Percentiles rank a stretch among this genome's conserved stretches.
Conservation (phyloP, 2,329 filamentous ascomycete species). For the Pseudodiploospora longispora region DNA sequence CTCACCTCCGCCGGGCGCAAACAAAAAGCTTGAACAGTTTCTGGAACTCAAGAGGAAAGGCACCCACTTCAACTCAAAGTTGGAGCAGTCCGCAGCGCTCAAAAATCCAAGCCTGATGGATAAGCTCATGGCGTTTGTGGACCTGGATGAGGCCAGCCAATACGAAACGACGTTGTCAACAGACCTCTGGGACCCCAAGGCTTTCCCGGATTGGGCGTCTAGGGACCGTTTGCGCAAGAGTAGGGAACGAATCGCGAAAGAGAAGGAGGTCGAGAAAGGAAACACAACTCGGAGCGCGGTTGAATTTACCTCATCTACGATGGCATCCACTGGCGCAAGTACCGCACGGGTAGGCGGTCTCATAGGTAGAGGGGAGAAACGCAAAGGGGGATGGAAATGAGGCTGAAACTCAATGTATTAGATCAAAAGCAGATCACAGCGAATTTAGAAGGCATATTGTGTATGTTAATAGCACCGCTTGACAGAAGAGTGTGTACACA, state of each 20-base stretch:
- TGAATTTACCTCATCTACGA: slow-evolving; percentile 40
- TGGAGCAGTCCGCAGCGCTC: slow-evolving; percentile 58
- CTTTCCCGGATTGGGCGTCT: slow-evolving; percentile 48
- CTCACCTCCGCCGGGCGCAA: slow-evolving; percentile 43
- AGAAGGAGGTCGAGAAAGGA: slow-evolving; percentile 35
- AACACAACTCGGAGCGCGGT: slow-evolving; percentile 34
- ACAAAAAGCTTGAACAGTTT: slow-evolving; percentile 65
- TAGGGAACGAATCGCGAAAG: slow-evolving; percentile 37
- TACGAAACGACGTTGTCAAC: slow-evolving; percentile 55
- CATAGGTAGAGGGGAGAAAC: slow-evolving; percentile 22
- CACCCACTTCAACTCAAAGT: slow-evolving; percentile 69
- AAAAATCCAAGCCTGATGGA: slow-evolving; percentile 65
- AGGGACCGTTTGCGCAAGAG: slow-evolving; percentile 40
- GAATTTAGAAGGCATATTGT: too few species aligned
- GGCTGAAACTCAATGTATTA: too few species aligned
- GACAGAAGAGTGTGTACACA: too few species aligned
- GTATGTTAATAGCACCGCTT: too few species aligned
- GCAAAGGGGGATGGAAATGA: slow-evolving; percentile 26
- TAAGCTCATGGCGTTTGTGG: slow-evolving; percentile 64
- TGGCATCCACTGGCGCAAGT: slow-evolving; percentile 13
- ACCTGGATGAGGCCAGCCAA: slow-evolving; percentile 41
- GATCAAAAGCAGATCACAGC: too few species aligned
- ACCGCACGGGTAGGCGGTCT: slow-evolving; percentile 11
- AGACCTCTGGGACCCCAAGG: slow-evolving; percentile 50
- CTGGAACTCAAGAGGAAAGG: slow-evolving; percentile 69